Evolutionary conservation across 306 rosid genomes (phyloP).

Genomic region (Fagus sylvatica): DNA sequence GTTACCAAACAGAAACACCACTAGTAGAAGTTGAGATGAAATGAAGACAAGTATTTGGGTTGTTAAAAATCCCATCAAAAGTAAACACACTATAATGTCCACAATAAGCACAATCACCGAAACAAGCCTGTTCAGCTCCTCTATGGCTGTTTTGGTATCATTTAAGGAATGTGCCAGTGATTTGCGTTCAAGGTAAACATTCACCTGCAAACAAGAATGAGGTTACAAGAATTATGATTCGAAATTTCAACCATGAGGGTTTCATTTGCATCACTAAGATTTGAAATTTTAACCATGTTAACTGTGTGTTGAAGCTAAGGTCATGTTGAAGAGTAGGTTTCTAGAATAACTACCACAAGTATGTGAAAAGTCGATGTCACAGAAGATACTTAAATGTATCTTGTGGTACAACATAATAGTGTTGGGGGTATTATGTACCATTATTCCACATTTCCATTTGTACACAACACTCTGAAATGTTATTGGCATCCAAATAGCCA

Average conservation of each 20-base stretch:
- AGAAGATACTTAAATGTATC: background rate
- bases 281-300: background rate
- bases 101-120: conserved; percentile 45
- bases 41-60: conserved; percentile 70
- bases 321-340: background rate
- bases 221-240: conserved; percentile 5
- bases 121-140: conserved; percentile 69
- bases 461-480: background rate
- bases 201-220: conserved; percentile 54
- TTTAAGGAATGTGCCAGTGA: conserved; percentile 70
- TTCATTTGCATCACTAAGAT: background rate
- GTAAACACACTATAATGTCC: conserved; percentile 58
- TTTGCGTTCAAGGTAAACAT: conserved; percentile 75
- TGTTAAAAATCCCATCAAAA: conserved; percentile 73
- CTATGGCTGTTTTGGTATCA: conserved; percentile 82
- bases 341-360: background rate
- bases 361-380: too few species aligned
- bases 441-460: background rate
- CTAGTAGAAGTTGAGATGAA: conserved; percentile 74
- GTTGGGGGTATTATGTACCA: background rate
- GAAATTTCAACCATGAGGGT: background rate
- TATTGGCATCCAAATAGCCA: background rate
- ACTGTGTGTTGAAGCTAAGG: background rate
- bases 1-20: conserved; percentile 74
- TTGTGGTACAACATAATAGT: background rate